phyloP scores from a whole-genome alignment of 1,284 basidiomycete genomes.

The Sporisorium scitamineum region DNA sequence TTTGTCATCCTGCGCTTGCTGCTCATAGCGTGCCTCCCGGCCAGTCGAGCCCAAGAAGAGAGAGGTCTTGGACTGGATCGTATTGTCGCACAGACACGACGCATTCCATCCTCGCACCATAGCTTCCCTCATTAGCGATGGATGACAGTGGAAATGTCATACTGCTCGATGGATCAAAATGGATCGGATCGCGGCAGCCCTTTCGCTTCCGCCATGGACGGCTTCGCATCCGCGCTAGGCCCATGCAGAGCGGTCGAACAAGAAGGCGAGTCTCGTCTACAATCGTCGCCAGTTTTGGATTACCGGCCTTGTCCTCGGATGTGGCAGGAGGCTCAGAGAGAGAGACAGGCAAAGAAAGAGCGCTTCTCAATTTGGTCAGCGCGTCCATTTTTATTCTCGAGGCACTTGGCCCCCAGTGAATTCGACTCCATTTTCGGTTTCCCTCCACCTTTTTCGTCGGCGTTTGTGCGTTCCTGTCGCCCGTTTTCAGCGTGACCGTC shows the following conservation, averaged over 20 bases:
- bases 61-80: not conserved
- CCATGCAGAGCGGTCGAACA: not conserved
- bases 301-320: no score
- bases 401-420: no score
- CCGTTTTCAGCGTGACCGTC: not conserved
- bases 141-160: no score
- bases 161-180: no score
- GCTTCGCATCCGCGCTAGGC: not conserved
- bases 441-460: constrained; percentile 15
- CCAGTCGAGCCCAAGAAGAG: not conserved
- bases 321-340: no score
- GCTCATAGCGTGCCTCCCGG: not conserved
- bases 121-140: no score
- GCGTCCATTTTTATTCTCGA: not conserved
- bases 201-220: not conserved
- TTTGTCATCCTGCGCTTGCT: constrained; percentile 34
- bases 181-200: no score
- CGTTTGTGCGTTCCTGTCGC: not conserved
- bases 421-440: no score
- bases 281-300: not conserved
- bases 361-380: not conserved
- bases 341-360: no score
- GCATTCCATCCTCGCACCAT: no score
- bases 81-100: not conserved
- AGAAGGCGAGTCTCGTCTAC: no score